Base-by-base conservation (phyloP, 2,329 filamentous ascomycete species). In the Pseudocercospora fuligena region DNA sequence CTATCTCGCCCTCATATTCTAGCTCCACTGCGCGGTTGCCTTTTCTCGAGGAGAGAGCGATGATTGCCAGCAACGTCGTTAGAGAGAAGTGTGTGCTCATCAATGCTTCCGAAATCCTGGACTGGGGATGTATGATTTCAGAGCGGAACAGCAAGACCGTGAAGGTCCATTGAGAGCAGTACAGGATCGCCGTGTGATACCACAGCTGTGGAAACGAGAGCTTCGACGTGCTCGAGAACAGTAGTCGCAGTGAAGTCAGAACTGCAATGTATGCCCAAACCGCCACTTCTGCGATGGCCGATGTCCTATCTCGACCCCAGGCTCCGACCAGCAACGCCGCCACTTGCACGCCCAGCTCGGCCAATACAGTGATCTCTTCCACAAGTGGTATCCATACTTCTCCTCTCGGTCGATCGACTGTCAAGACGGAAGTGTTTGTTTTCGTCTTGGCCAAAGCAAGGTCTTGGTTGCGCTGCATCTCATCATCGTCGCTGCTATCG, bases 171-270 rank as follows among this genome's bases (percentile, higher is more conserved):
- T 94, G 90, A 62, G 89, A 82, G 63, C 87, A 86, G 79, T 99
- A 99, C 62, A 99, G 88, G 69, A 86, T 81, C 21, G 93, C 91
- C 0, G 95, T 98, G 79, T 99, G 95, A 76, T 94, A 94, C 95
- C 95, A 99, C 8, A 98, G 82, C 66, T 87, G 85, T 8, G 91
- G 90, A 14, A 95, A 79, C 78, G 92, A 84, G 83, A 88, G 74
- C 81, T 88, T 80, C 82, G 88, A 79, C 53, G 82, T 79, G 63
- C 81, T 84, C 79, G 90, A 80, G 84, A 88, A 80, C 80, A 89
- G 74, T 60, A 97, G 82, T 36, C 95, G 89, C 51, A 93, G 81
- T 21, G 88, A 87, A 14, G 89, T 89, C 66, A 99, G 85, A 16
- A 89, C 80, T 29, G 94, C 83, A 46, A 94, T 87, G 77, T 98